Base-by-base conservation (phyloP, 2,329 filamentous ascomycete species). In the Raffaelea arxii region DNA sequence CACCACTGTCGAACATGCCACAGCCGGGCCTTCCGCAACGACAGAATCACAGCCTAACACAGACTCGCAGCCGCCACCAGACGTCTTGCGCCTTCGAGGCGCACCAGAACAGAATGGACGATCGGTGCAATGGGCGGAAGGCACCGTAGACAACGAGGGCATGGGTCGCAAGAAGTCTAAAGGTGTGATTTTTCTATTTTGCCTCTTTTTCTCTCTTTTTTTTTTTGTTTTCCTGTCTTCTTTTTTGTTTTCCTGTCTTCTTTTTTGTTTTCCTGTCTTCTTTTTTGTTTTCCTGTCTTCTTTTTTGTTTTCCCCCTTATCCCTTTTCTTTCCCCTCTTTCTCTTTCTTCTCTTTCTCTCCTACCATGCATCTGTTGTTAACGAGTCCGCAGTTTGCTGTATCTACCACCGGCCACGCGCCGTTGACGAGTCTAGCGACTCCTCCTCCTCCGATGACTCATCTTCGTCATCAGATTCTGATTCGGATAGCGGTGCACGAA, bases 131-230 rank as follows among this genome's bases (percentile, higher is more conserved):
- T 98, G 92, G 92, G 88, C 88, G 6, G 86, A 92, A 59, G 84
- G 87, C 58, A 90, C 96, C 6, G 74, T 98, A 3, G 90, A 98
- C 66, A 98, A 98, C 59, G 92, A 98, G 65, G 88, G 88, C 4
- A 75, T 97, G 63, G 89, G 89, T 7, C 86, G 86, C 65, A 98
- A 97, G 69, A 91, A 80, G 53, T 94, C 87, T 18, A 98, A 98
- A 78, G 86, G 88, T 91, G 64, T 27, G 64, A n/a, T n/a, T n/a
- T n/a, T n/a, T n/a, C n/a, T n/a, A n/a, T n/a, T n/a, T n/a, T 56
- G 12, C 6, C 2, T 32, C 25, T 18, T 49, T 18, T 27, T 22
- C 11, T 18, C 10, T 6, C 6, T 6, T 9, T 6, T 25, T 25
- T 18, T 22, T 37, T 35, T 16, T 30, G 2, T n/a, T 24, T 5